Evolutionary conservation across 257 asterid species (phyloP).

Genomic region (Mentha longifolia): DNA sequence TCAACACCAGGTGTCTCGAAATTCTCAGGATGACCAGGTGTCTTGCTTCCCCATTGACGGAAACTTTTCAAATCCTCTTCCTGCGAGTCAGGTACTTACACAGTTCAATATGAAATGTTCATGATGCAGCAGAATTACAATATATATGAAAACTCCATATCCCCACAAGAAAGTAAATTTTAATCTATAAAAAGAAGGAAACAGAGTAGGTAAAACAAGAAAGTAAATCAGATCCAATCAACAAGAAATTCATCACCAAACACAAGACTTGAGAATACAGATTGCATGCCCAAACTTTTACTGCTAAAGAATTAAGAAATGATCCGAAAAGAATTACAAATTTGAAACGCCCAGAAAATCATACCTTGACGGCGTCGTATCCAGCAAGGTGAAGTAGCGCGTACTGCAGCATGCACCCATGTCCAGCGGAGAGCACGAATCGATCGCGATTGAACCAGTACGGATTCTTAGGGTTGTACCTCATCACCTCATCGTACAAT

Average conservation of each 20-base stretch:
- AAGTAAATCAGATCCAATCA: constrained; percentile 13
- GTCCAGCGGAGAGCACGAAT: constrained; percentile 96
- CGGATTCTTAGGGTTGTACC: constrained; percentile 91
- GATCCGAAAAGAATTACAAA: background rate
- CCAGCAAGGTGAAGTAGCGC: constrained; percentile 93
- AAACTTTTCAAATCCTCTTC: constrained; percentile 81
- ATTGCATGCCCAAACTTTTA: constrained; percentile 5
- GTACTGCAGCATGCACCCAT: constrained; percentile 93
- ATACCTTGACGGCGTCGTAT: constrained; percentile 79
- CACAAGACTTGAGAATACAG: background rate
- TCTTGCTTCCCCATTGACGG: constrained; percentile 87
- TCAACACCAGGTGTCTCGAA: constrained; percentile 89
- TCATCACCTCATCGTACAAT: constrained; percentile 91
- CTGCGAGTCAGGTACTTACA: constrained; percentile 59
- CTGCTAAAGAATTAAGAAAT: background rate
- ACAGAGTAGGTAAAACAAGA: background rate
- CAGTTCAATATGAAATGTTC: constrained; percentile 32
- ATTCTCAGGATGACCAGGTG: constrained; percentile 94
- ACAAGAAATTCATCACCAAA: constrained; percentile 1
- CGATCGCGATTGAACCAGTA: constrained; percentile 95
- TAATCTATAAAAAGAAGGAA: background rate
- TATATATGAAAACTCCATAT: background rate
- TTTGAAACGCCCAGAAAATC: constrained; percentile 44
- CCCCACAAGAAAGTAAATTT: no score
- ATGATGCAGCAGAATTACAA: background rate